Conservation (phyloP, 2,329 filamentous ascomycete species). For the Penicillium sp. region DNA sequence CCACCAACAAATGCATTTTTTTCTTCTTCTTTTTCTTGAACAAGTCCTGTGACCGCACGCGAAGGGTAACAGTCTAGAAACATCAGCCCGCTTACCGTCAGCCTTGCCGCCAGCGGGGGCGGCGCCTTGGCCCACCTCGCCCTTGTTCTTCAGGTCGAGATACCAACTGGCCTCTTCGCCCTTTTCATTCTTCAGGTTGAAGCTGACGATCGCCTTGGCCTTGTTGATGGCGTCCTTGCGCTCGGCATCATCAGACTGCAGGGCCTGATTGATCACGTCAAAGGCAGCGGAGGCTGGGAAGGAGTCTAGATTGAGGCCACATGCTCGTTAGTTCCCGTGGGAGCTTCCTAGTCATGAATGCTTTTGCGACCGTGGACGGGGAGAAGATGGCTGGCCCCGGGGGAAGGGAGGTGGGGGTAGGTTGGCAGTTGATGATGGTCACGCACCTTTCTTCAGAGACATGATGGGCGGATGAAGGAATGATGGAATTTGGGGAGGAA, state of each 20-base stretch:
- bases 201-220: conserved; percentile 80
- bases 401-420: neutral
- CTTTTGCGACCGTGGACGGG: too few species aligned
- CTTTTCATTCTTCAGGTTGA: conserved; percentile 80
- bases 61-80: too few species aligned
- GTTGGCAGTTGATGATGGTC: neutral
- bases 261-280: conserved; percentile 71
- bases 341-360: too few species aligned
- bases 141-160: conserved; percentile 89
- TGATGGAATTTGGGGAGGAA: neutral
- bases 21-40: too few species aligned
- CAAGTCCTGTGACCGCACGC: too few species aligned
- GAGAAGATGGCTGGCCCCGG: too few species aligned
- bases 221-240: conserved; percentile 85
- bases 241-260: conserved; percentile 63
- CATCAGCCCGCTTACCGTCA: conserved; percentile 56
- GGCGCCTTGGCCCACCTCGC: conserved; percentile 70
- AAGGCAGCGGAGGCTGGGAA: conserved; percentile 91
- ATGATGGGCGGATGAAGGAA: conserved; percentile 43
- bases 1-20: too few species aligned
- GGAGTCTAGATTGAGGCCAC: conserved; percentile 48
- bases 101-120: conserved; percentile 67
- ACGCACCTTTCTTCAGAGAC: conserved; percentile 67
- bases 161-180: conserved; percentile 83
- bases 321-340: conserved; percentile 7